Evolutionary conservation across 768 basidiomycete species (phyloP), one percentile per base, ranked within the genome.

Genomic region (Leccinum rimulosum): DNA sequence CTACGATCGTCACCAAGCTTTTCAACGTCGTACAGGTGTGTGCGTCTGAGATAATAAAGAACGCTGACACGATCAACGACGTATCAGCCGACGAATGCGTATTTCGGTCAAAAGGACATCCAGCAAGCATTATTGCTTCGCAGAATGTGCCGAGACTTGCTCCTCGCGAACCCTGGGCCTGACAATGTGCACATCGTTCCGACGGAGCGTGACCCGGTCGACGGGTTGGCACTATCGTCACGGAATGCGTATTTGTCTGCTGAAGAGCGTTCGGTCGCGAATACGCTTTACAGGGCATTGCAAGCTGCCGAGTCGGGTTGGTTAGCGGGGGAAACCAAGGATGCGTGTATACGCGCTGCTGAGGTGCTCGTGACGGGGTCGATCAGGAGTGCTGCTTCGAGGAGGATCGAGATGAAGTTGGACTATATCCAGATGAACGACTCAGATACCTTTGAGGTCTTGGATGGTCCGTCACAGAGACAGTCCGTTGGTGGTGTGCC

Each of bases 91-190:
- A 91, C 91, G 49, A 84, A 87, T 63, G 87, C 91, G 22, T 98
- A 98, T 73, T 97, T 99, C 62, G 96, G 97, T 1, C 95, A 98
- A 74, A 98, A 98, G 71, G 96, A 98, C 70, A 97, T 99, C 55
- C 97, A 99, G 69, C 97, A 99, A 71, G 93, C 91, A 0, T 77
- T 98, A 15, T 75, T 99, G 49, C 79, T 98, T 33, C 87, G 89
- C 35, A 84, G 86, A 4, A 78, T 98, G 74, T 81, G 82, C 55
- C 77, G 80, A 30, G 97, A 99, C 72, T 78, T 97, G 6, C 83
- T 96, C 10, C 73, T 94, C n/a, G 76, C 88, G 6, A 81, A 91
- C 68, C 97, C 97, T 0, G 76, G 82, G 10, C 76, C 88, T 0
- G 75, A 83, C 28, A 84, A 86, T 66, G 70, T 98, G n/a, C 87